Evolutionary conservation across 768 basidiomycete genomes (phyloP).

Genomic region (Melanogaster broomeanus): DNA sequence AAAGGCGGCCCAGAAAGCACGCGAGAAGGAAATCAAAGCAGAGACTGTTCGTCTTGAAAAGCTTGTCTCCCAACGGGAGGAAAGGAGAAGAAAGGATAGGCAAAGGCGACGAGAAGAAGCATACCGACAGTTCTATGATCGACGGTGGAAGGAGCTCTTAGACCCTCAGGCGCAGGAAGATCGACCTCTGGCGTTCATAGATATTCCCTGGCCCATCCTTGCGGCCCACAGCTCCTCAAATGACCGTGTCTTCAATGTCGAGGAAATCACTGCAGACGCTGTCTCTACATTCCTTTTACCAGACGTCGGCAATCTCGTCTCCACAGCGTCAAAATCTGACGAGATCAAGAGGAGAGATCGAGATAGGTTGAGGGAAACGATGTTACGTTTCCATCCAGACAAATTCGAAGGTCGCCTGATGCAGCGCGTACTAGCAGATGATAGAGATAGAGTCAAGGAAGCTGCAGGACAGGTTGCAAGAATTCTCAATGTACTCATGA

Average conservation of each 20-base stretch:
- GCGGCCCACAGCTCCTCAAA: conserved; percentile 23
- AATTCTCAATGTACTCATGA: conserved; percentile 59
- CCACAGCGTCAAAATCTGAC: conserved; percentile 8
- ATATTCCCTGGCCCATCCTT: conserved; percentile 77
- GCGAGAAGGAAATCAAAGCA: conserved; percentile 52
- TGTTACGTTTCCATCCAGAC: conserved; percentile 79
- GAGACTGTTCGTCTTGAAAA: conserved; percentile 56
- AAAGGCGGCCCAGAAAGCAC: conserved; percentile 51
- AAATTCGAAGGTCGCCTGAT: conserved; percentile 80
- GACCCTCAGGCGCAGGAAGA: conserved; percentile 26
- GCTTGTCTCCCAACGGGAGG: conserved; percentile 53
- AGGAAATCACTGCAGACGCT: conserved; percentile 55
- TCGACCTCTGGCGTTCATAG: conserved; percentile 44
- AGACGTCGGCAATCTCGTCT: background rate
- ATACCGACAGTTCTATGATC: conserved; percentile 56
- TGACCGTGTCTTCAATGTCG: conserved; percentile 30
- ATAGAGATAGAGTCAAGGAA: conserved; percentile 53
- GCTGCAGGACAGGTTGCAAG: conserved; percentile 66
- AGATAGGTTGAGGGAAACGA: conserved; percentile 65
- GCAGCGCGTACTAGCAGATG: conserved; percentile 45
- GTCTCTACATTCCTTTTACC: conserved; percentile 61
- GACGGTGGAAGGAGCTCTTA: conserved; percentile 56
- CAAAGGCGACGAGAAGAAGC: conserved; percentile 44
- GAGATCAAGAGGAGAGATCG: conserved; percentile 47
- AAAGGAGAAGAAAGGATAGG: conserved; percentile 48